phyloP scores from a whole-genome alignment of 129 eudicot genomes.

The Artemisia argyi region DNA sequence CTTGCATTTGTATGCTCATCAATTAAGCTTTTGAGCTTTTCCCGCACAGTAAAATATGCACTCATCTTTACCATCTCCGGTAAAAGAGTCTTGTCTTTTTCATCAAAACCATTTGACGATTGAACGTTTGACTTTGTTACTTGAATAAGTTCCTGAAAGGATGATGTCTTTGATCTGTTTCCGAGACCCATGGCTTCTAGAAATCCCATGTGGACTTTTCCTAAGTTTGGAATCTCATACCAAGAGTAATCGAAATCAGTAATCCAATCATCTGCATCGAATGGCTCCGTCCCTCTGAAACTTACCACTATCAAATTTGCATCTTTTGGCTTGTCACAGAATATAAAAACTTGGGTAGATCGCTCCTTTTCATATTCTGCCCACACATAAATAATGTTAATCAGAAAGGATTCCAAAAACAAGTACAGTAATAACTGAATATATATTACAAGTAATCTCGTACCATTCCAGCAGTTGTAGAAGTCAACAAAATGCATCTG shows the following conservation, averaged over 20 bases:
- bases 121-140: slow-evolving; percentile 4
- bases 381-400: slow-evolving; percentile 11
- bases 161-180: slow-evolving; percentile 50
- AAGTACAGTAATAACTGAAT: neutral
- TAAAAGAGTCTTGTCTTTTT: slow-evolving; percentile 3
- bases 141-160: slow-evolving; percentile 48
- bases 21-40: slow-evolving; percentile 51
- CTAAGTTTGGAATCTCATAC: slow-evolving; percentile 75
- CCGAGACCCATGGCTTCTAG: slow-evolving; percentile 92
- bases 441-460: neutral
- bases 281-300: slow-evolving; percentile 97
- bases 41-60: slow-evolving; percentile 62
- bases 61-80: slow-evolving; percentile 42
- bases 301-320: slow-evolving; percentile 71
- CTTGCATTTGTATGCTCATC: slow-evolving; percentile 69
- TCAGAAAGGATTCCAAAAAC: neutral
- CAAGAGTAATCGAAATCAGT: slow-evolving; percentile 93
- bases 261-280: slow-evolving; percentile 89
- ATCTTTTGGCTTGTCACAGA: slow-evolving; percentile 68
- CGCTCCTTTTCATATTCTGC: slow-evolving; percentile 73
- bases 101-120: slow-evolving; percentile 11
- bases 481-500: slow-evolving; percentile 96
- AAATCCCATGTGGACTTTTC: slow-evolving; percentile 93
- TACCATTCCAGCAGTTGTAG: slow-evolving; percentile 97
- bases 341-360: slow-evolving; percentile 87